phyloP scores from a whole-genome alignment of 2,329 filamentous ascomycete species.

The Neophaeococcomyces mojaviensis region DNA sequence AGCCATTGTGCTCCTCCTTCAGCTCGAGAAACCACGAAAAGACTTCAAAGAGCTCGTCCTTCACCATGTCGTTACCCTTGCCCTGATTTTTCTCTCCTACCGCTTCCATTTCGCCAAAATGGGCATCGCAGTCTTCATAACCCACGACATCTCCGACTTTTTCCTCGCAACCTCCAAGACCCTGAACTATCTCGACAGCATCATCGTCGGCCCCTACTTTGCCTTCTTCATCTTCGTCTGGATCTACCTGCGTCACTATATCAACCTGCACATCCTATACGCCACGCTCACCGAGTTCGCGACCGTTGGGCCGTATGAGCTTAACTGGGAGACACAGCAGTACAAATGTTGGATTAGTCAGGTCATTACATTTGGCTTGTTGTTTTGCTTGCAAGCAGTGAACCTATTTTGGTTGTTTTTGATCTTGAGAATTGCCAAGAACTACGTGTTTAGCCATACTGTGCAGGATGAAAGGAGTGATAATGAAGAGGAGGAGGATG shows the following conservation, averaged over 20 bases:
- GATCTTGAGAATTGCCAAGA: conserved; percentile 26
- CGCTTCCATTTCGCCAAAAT: conserved; percentile 90
- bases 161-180: conserved; percentile 82
- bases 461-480: conserved; percentile 39
- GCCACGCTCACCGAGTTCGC: conserved; percentile 29
- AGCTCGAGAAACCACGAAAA: conserved; percentile 80
- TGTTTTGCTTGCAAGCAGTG: conserved; percentile 28
- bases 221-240: conserved; percentile 68
- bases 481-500: conserved; percentile 35
- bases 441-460: conserved; percentile 24
- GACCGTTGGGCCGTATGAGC: conserved; percentile 27
- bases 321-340: conserved; percentile 31
- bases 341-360: conserved; percentile 30
- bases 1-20: conserved; percentile 70
- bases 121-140: conserved; percentile 78
- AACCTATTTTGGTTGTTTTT: conserved; percentile 30
- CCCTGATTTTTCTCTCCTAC: conserved; percentile 73
- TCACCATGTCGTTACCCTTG: conserved; percentile 75
- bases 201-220: conserved; percentile 69
- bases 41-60: conserved; percentile 83
- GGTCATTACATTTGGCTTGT: conserved; percentile 27
- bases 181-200: conserved; percentile 74
- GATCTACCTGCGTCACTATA: conserved; percentile 76
- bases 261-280: conserved; percentile 30
- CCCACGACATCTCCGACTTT: conserved; percentile 83